Percentiles rank a stretch among this genome's conserved stretches.
phyloP scores from a whole-genome alignment of 768 basidiomycete species.

The Auriscalpium orientale region DNA sequence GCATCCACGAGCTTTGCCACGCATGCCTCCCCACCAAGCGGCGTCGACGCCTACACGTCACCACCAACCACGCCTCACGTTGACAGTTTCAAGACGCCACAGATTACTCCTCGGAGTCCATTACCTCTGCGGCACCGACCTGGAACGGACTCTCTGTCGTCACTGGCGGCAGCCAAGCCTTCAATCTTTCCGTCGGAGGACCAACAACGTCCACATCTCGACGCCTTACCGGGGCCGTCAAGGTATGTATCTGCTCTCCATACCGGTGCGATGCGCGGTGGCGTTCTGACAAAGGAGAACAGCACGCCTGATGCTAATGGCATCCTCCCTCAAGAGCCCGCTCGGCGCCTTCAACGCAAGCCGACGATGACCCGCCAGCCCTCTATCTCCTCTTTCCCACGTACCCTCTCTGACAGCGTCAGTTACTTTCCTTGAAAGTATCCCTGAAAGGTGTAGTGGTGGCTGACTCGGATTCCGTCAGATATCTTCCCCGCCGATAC shows the following conservation, averaged over 20 bases:
- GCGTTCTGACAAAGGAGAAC: background rate
- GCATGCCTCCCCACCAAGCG: background rate
- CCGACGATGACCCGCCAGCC: conserved; percentile 14
- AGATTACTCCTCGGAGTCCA: conserved; percentile 4
- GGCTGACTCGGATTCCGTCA: conserved; percentile 9
- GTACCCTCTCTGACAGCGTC: conserved; percentile 15
- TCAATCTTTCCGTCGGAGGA: too few species aligned
- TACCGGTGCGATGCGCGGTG: background rate
- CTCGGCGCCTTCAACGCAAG: conserved; percentile 14
- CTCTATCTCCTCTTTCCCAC: conserved; percentile 8
- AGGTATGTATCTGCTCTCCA: conserved; percentile 26
- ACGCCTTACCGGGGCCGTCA: conserved; percentile 26
- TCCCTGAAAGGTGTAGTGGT: background rate
- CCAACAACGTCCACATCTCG: conserved; percentile 1
- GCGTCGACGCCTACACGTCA: background rate
- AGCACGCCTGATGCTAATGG: conserved; percentile 12
- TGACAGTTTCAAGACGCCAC: conserved; percentile 4
- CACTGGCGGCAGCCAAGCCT: too few species aligned
- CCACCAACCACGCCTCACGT: background rate
- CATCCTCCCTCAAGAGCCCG: conserved; percentile 2
- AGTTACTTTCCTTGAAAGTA: conserved; percentile 11
- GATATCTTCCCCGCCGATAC: conserved; percentile 30
- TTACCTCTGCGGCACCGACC: conserved; percentile 3
- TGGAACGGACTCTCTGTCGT: conserved; percentile 8
- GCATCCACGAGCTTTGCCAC: background rate